Base-by-base conservation (phyloP, 2,329 filamentous ascomycete genomes). In the Claviceps lovelessii region DNA sequence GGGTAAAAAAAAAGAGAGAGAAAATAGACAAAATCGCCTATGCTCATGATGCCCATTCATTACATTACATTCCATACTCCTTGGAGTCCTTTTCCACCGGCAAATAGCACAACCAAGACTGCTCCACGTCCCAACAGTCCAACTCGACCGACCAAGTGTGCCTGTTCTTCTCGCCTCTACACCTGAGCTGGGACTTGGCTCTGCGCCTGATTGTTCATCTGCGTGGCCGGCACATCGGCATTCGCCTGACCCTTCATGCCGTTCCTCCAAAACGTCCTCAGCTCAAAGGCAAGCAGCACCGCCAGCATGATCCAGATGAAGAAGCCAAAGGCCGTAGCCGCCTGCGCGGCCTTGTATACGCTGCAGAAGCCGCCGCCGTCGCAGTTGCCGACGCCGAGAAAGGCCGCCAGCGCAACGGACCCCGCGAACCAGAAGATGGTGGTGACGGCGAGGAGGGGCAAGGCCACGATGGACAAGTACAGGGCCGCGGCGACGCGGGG, bases 371-470 rank as follows among this genome's bases (percentile, higher is more conserved):
- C 72, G 51, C 69, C 72, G 46, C 71, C 74, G 64, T 81, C 83
- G 55, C 77, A 72, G 9, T 65, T 69, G 0, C 79, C 72, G 17
- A 78, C 75, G 53, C 79, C 78, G 55, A 89, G 70, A 54, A 75
- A 75, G 23, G 82, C 84, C 0, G 85, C 88, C 11, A 90, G 70
- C 0, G 88, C 88, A 60, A 94, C 83, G 62, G 89, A 86, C 7
- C 88, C 89, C 0, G 85, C 84, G 65, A 96, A 93, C 90, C 90
- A 95, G 74, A 94, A 94, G 55, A 94, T 76, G 71, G 85, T 84
- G 10, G 88, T 93, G 29, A 93, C 60, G 49, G 73, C 74, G 63
- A 94, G 86, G 37, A 88, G 74, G 1, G 63, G 82, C 19, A 90
- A 73, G 17, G 89, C 79, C 48, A 76, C 80, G 52, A 81, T 79